Evolutionary conservation across 352 stramenopile genomes (phyloP), one percentile per base, ranked within the genome.

Genomic region (Phytophthora hybrid): DNA sequence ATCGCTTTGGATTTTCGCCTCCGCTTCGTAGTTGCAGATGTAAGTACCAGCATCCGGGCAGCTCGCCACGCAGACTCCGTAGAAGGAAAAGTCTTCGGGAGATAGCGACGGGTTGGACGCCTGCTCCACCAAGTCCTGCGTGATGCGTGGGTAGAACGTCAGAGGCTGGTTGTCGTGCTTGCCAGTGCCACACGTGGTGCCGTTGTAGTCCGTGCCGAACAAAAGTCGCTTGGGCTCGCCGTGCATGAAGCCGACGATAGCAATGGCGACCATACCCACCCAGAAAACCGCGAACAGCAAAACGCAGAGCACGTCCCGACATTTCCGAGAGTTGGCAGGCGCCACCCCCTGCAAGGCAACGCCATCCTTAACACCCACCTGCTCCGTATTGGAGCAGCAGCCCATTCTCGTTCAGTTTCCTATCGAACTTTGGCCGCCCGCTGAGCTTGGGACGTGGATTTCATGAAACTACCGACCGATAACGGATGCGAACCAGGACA

Each of bases 81-180:
- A 95, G 61, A 94, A 96, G 0, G 79, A 81, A 32, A 85, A 82
- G 57, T 89, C 73, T 29, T 68, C 9, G 0, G 74, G 69, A 7
- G 83, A 79, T 16, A 84, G 53, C n/a, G 80, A 81, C n/a, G 74
- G 79, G 58, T 86, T 77, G 11, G 74, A 77, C 11, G 81, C 60
- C 59, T 91, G 78, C 51, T 93, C 83, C 18, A 92, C 32, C 26
- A 96, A 65, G 67, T 96, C 89, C 57, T 96, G 78, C 16, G 75
- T 92, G 58, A 96, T 86, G 21, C 89, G 85, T 26, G 89, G 89
- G 56, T 96, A 96, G 59, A 90, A 93, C 13, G 83, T 93, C 32
- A 91, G 77, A 1, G 72, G 54, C 7, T 71, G 61, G 19, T 76
- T 52, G 19, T 70, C 49, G 14, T 74, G 59, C 4, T 62, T 62